These are phyloP conservation scores for Fraxinus paxiana DNA, from an alignment of 305 asterid genomes.

Conservation along the genomic window DNA sequence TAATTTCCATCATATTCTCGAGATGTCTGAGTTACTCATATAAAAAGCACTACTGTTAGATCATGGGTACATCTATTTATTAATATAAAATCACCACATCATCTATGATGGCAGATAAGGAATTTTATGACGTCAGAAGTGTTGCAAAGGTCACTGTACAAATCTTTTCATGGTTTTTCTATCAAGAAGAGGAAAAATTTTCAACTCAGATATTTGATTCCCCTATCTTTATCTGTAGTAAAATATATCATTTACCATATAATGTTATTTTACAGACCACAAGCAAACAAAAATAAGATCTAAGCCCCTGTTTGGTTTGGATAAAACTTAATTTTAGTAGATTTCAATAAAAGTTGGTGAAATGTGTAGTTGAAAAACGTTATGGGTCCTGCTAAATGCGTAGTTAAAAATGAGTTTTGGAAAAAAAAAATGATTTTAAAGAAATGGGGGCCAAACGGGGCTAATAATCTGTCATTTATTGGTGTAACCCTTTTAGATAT, in stretches of 20 bases:
- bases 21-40: background rate
- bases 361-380: background rate
- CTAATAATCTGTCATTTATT: background rate
- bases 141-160: background rate
- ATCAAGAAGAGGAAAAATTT: background rate
- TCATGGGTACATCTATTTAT: background rate
- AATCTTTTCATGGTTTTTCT: background rate
- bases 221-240: background rate
- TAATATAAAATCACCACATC: background rate
- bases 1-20: background rate
- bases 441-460: background rate
- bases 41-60: background rate
- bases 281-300: background rate
- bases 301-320: background rate
- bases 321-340: too few species aligned
- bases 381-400: background rate
- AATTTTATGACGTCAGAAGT: background rate
- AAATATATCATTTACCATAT: background rate
- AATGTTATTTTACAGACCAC: background rate
- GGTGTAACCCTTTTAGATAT: background rate
- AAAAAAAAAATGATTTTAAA: too few species aligned
- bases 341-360: background rate
- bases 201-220: background rate
- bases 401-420: background rate
- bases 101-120: background rate